phyloP scores from a whole-genome alignment of 257 asterid species.

The Solanum okadae region DNA sequence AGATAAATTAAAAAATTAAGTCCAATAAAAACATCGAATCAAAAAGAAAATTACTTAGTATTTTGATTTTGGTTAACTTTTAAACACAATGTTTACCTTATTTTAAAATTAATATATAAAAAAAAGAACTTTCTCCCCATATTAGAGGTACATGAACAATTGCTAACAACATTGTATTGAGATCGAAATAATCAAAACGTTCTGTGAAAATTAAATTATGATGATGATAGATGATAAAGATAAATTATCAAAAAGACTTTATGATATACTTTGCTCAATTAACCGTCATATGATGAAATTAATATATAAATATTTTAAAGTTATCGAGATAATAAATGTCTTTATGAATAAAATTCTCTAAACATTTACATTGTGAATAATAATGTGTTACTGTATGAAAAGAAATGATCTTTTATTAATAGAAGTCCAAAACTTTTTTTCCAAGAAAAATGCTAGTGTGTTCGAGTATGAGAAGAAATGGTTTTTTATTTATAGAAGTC shows the following conservation, averaged over 20 bases:
- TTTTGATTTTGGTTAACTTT: neutral
- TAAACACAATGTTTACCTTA: neutral
- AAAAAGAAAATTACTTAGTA: neutral
- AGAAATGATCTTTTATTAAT: neutral
- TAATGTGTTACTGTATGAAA: no score
- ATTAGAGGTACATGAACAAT: neutral
- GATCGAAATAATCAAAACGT: no score
- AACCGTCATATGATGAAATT: neutral
- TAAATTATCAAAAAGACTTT: no score
- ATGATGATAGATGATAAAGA: no score
- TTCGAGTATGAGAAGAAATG: neutral
- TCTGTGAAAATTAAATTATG: no score
- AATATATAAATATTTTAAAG: neutral
- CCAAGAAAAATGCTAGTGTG: no score
- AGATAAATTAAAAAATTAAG: neutral
- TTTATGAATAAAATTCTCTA: neutral
- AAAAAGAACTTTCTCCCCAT: neutral
- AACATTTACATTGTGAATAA: neutral
- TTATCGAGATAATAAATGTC: neutral
- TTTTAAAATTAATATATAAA: neutral
- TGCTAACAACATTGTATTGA: neutral
- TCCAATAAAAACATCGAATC: neutral
- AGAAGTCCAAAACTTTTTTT: neutral
- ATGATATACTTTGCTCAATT: neutral
- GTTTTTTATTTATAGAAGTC: neutral